Evolutionary conservation across 2,329 filamentous ascomycete genomes (phyloP), one percentile per base, ranked within the genome.

Genomic region (Colletotrichum incanum): DNA sequence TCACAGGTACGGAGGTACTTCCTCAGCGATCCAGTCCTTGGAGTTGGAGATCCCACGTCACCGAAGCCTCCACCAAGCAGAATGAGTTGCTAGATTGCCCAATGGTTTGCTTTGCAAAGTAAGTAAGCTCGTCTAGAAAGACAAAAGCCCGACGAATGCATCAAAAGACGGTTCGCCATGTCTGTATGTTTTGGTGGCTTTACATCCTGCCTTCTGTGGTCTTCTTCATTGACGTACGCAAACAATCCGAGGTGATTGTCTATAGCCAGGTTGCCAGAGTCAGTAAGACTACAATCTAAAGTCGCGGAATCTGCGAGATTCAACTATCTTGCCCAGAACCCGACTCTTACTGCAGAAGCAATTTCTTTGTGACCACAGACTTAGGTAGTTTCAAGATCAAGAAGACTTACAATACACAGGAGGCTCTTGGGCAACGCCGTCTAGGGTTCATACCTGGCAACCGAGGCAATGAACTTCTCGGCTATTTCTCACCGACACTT

Each of bases 401-500:
- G 26, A 31, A 52, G 14, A 20, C 34, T 23, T 14, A 16, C 45
- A 41, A 39, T n/a, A 58, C 28, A 31, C 28, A 31, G 28, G 28
- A 31, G 28, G 28, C 31, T 26, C 14, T 5, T 37, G 58, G 26
- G 43, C n/a, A 23, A 28, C 23, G 34, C 31, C 16, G 52, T 11
- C 28, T n/a, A 49, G 50, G 50, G 60, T 43, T 58, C 26, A 26
- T 37, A 39, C 23, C 23, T 54, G 18, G 26, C 59, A 43, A n/a
- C 26, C n/a, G 23, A 34, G 20, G 37, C 56, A 45, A 37, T 43
- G 31, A 28, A 34, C 26, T 59, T 63, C 28, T 47, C 52, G 58
- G 54, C 68, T 47, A n/a, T 49, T 26, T 41, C 41, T 72, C 65
- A 65, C 65, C 69, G 59, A 72, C 65, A 60, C 54, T 64, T 69